These are phyloP conservation scores for Thielaviopsis populi DNA, from an alignment of 2,329 filamentous ascomycete genomes.

Conservation along the genomic window DNA sequence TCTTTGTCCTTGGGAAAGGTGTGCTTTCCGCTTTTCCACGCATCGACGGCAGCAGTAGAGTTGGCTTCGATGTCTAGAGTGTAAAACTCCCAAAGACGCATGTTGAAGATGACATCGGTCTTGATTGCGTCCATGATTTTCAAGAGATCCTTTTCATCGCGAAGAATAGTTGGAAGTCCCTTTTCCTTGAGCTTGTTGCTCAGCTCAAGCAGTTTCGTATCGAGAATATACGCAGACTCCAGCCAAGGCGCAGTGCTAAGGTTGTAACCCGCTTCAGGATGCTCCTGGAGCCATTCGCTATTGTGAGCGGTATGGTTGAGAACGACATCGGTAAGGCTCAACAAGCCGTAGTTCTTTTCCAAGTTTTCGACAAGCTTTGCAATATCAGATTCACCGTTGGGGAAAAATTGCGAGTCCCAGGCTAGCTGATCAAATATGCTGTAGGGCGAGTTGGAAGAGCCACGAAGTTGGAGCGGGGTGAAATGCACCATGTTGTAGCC, in stretches of 20 bases:
- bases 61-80: conserved; percentile 64
- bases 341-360: conserved; percentile 67
- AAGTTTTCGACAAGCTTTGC: conserved; percentile 62
- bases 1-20: conserved; percentile 34
- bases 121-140: conserved; percentile 76
- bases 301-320: conserved; percentile 97
- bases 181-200: conserved; percentile 55
- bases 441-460: conserved; percentile 88
- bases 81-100: conserved; percentile 90
- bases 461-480: conserved; percentile 78
- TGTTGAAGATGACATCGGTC: conserved; percentile 57
- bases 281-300: conserved; percentile 81
- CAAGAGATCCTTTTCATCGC: conserved; percentile 55
- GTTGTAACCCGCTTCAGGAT: conserved; percentile 93
- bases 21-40: conserved; percentile 51
- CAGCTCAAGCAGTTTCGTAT: conserved; percentile 55
- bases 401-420: conserved; percentile 73
- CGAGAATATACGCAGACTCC: conserved; percentile 47
- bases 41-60: conserved; percentile 49
- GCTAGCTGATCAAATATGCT: conserved; percentile 84
- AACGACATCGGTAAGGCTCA: conserved; percentile 89
- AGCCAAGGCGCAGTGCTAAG: conserved; percentile 73
- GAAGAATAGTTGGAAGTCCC: conserved; percentile 61
- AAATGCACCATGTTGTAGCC: conserved; percentile 99
- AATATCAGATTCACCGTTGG: conserved; percentile 70